Conservation (phyloP, 129 eudicot genomes). For the Helichrysum umbraculigerum region DNA sequence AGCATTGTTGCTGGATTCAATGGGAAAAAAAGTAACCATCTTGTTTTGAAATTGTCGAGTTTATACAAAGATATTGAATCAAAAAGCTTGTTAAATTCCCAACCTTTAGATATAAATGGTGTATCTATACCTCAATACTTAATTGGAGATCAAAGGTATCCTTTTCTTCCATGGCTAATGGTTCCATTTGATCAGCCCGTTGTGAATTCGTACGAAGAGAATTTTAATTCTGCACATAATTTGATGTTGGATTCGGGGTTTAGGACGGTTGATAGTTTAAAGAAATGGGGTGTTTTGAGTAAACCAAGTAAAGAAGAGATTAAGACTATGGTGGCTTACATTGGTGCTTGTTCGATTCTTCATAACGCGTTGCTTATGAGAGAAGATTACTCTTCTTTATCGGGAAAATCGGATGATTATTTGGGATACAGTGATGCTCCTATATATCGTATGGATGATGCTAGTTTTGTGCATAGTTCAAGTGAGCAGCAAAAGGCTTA, state of each 20-base stretch:
- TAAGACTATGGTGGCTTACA: slow-evolving; percentile 66
- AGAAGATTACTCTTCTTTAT: slow-evolving; percentile 75
- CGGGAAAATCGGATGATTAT: slow-evolving; percentile 41
- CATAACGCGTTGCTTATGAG: slow-evolving; percentile 75
- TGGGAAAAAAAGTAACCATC: slow-evolving; percentile 51
- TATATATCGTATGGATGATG: slow-evolving; percentile 13
- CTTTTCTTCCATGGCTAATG: slow-evolving; percentile 71
- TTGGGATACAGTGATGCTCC: slow-evolving; percentile 2
- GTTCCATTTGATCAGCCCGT: slow-evolving; percentile 57
- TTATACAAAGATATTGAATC: slow-evolving; percentile 59
- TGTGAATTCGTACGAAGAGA: slow-evolving; percentile 47
- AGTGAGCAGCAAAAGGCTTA: slow-evolving; percentile 39
- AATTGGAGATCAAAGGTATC: slow-evolving; percentile 54
- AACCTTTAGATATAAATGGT: slow-evolving; percentile 40
- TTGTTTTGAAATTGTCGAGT: slow-evolving; percentile 53
- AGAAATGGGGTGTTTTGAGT: slow-evolving; percentile 77
- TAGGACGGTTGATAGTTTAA: slow-evolving; percentile 73
- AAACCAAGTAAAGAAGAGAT: slow-evolving; percentile 51
- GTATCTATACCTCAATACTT: slow-evolving; percentile 70
- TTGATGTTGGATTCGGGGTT: slow-evolving; percentile 39
- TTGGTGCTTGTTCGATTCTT: slow-evolving; percentile 87
- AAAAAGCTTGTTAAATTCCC: slow-evolving; percentile 40
- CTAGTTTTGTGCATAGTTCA: slow-evolving; percentile 27
- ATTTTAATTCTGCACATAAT: slow-evolving; percentile 41
- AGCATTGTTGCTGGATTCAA: slow-evolving; percentile 69